Percentiles rank a stretch among this genome's conserved stretches.
Conservation (phyloP, 2,329 filamentous ascomycete genomes). For the Fusarium sp. region DNA sequence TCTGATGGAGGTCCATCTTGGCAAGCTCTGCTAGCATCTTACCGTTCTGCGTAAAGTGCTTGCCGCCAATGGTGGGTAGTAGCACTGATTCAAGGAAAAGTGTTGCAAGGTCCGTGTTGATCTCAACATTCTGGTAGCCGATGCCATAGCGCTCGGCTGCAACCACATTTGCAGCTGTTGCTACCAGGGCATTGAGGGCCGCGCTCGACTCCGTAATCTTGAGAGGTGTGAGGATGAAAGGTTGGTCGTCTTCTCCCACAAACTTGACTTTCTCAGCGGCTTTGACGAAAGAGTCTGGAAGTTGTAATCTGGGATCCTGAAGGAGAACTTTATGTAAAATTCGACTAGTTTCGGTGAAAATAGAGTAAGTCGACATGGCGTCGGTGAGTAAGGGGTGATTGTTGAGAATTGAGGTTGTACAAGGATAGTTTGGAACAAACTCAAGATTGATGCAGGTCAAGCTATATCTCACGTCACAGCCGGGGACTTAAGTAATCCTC, state of each 20-base stretch:
- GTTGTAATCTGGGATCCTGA: neutral
- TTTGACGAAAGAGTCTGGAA: neutral
- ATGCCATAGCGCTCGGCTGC: neutral
- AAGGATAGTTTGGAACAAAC: neutral
- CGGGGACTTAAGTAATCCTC: neutral
- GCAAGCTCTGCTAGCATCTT: neutral
- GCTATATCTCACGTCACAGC: neutral
- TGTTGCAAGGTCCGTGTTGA: neutral
- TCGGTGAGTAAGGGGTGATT: neutral
- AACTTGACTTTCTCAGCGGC: neutral
- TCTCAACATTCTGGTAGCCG: neutral
- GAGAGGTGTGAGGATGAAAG: neutral
- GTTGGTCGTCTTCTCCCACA: neutral
- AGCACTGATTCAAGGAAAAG: neutral
- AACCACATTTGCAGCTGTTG: neutral
- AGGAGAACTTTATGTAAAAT: neutral
- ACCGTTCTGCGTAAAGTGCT: neutral
- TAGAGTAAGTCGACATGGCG: neutral
- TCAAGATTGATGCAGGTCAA: neutral
- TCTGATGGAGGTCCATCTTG: neutral
- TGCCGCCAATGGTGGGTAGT: neutral
- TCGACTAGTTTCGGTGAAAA: neutral
- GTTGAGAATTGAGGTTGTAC: neutral
- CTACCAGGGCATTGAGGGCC: neutral
- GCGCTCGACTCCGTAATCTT: neutral